A percentile compares a stretch with the other conserved stretches of the same genome.
These are phyloP conservation scores for Whalleya microplaca DNA, from an alignment of 2,329 filamentous ascomycete species.

Conservation along the genomic window DNA sequence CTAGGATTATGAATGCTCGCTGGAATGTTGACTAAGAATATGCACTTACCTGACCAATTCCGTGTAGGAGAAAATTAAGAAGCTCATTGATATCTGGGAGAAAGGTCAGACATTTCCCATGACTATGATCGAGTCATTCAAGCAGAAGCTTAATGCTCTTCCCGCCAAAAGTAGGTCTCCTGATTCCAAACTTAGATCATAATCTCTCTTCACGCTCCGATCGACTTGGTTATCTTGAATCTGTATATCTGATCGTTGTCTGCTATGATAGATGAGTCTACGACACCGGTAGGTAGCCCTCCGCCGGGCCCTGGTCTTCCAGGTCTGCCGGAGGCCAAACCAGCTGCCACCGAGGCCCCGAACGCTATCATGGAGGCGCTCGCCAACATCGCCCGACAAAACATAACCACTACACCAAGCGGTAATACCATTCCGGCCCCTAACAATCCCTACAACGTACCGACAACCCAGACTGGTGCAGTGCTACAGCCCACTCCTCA, in stretches of 20 bases:
- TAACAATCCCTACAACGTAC: conserved; percentile 30
- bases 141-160: conserved; percentile 72
- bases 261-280: conserved; percentile 63
- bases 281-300: conserved; percentile 70
- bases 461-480: conserved; percentile 29
- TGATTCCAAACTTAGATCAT: conserved; percentile 13
- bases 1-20: conserved; percentile 18
- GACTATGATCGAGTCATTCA: conserved; percentile 79
- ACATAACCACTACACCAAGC: conserved; percentile 53
- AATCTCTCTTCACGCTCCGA: conserved; percentile 2
- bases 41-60: conserved; percentile 47
- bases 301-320: conserved; percentile 49
- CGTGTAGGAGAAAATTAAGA: conserved; percentile 90
- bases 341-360: conserved; percentile 47
- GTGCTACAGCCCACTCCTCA: conserved; percentile 29
- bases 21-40: conserved; percentile 36
- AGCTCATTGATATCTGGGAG: conserved; percentile 97
- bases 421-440: conserved; percentile 46
- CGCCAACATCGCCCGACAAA: conserved; percentile 80
- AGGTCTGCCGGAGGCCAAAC: conserved; percentile 36
- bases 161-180: conserved; percentile 65
- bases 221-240: conserved; percentile 8
- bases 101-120: conserved; percentile 89
- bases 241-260: conserved; percentile 45
- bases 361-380: conserved; percentile 76